Evolutionary conservation across 805 yeast genomes (phyloP).

Genomic region (Candida boidinii): DNA sequence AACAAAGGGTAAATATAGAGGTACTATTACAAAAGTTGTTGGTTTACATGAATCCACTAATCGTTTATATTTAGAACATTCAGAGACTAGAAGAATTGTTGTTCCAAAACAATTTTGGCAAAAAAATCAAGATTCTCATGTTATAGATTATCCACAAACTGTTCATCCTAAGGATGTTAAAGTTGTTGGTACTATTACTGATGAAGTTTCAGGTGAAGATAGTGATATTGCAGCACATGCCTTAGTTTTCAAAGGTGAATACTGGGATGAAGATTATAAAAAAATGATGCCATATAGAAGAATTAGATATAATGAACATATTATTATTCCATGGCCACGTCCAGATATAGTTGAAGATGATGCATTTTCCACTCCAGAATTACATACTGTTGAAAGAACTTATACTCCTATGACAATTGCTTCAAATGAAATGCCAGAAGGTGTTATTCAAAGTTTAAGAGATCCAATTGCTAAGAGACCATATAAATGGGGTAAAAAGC

Average conservation of each 20-base stretch:
- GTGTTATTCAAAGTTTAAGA: slow-evolving; percentile 59
- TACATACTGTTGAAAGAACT: slow-evolving; percentile 60
- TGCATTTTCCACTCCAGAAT: slow-evolving; percentile 46
- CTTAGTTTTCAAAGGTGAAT: slow-evolving; percentile 55
- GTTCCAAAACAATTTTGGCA: slow-evolving; percentile 71
- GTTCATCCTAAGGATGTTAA: slow-evolving; percentile 54
- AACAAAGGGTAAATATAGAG: slow-evolving; percentile 60
- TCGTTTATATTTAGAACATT: slow-evolving; percentile 58
- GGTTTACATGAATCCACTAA: slow-evolving; percentile 54
- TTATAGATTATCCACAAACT: slow-evolving; percentile 59
- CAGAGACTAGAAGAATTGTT: slow-evolving; percentile 52
- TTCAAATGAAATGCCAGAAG: slow-evolving; percentile 60
- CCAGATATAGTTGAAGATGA: slow-evolving; percentile 55
- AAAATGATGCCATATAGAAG: slow-evolving; percentile 70
- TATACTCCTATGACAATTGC: slow-evolving; percentile 62
- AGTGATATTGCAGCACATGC: slow-evolving; percentile 75
- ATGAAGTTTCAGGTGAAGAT: slow-evolving; percentile 49
- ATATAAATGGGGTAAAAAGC: slow-evolving; percentile 46
- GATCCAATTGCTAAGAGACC: slow-evolving; percentile 58
- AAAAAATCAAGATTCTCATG: slow-evolving; percentile 62
- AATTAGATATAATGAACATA: slow-evolving; percentile 58
- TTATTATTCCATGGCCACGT: slow-evolving; percentile 86
- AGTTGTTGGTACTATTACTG: slow-evolving; percentile 69
- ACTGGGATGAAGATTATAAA: slow-evolving; percentile 69
- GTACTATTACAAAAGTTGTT: slow-evolving; percentile 63